Percentiles rank a stretch among this genome's conserved stretches.
phyloP scores from a whole-genome alignment of 768 basidiomycete species.

The Tricholoma sp. region DNA sequence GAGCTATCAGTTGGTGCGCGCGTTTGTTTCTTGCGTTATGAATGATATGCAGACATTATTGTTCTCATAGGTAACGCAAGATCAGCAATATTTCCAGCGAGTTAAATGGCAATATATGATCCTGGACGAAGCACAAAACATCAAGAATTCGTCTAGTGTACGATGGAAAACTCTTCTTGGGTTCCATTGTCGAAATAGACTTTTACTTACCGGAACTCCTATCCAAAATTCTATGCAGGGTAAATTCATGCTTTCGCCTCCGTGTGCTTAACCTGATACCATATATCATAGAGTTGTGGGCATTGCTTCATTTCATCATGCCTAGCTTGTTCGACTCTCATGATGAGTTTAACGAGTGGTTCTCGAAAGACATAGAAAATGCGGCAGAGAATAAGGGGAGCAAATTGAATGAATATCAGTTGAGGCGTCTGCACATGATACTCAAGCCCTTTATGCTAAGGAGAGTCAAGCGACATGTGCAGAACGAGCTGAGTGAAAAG shows the following conservation, averaged over 20 bases:
- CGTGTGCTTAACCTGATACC: slow-evolving; percentile 5
- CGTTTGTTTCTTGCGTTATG: slow-evolving; percentile 8
- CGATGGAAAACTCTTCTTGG: slow-evolving; percentile 97
- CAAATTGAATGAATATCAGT: slow-evolving; percentile 90
- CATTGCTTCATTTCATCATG: slow-evolving; percentile 99
- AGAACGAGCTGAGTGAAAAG: slow-evolving; percentile 99
- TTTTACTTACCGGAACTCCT: slow-evolving; percentile 94
- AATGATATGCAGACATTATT: background rate
- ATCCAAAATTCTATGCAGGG: slow-evolving; percentile 99
- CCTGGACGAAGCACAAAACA: slow-evolving; percentile 98
- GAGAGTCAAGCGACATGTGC: slow-evolving; percentile 96
- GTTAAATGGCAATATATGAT: slow-evolving; percentile 99
- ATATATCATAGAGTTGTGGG: slow-evolving; percentile 79
- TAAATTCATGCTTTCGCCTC: slow-evolving; percentile 25
- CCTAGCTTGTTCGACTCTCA: slow-evolving; percentile 98
- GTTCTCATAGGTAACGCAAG: slow-evolving; percentile 72
- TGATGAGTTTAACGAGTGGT: slow-evolving; percentile 99
- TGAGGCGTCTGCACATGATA: slow-evolving; percentile 96
- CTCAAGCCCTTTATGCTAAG: slow-evolving; percentile 99
- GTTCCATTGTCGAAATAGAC: slow-evolving; percentile 92
- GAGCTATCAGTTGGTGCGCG: slow-evolving; percentile 87
- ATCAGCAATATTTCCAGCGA: slow-evolving; percentile 96
- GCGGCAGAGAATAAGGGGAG: slow-evolving; percentile 87
- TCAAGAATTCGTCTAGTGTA: slow-evolving; percentile 94
- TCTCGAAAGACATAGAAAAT: slow-evolving; percentile 98